A percentile compares a stretch with the other conserved stretches of the same genome.
phyloP scores from a whole-genome alignment of 2,329 filamentous ascomycete genomes.

The Neonectria magnoliae region DNA sequence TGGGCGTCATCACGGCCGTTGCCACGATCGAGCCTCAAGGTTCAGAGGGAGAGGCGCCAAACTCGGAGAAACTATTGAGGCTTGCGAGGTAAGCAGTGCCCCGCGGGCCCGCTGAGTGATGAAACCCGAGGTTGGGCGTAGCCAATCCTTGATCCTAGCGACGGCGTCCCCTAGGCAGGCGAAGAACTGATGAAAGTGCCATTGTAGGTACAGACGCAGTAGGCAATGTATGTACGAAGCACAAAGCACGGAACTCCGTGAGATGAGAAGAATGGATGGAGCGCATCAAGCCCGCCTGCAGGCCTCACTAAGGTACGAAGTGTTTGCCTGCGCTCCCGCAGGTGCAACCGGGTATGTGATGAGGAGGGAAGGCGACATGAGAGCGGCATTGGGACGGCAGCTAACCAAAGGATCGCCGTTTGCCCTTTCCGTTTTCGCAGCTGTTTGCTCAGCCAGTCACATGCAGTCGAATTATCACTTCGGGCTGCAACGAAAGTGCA shows the following conservation, averaged over 20 bases:
- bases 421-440: not conserved
- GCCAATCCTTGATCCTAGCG: conserved; percentile 36
- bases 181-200: not conserved
- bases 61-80: conserved; percentile 20
- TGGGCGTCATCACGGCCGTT: conserved; percentile 5
- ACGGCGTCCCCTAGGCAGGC: not conserved
- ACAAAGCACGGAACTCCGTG: not conserved
- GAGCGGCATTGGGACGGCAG: not conserved
- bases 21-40: conserved; percentile 16
- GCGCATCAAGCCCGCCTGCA: not conserved
- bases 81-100: conserved; percentile 24
- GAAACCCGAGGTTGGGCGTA: conserved; percentile 37
- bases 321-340: not conserved
- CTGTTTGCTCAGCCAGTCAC: not conserved
- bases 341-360: not conserved
- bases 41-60: conserved; percentile 23
- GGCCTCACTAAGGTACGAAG: not conserved
- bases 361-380: not conserved
- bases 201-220: no score
- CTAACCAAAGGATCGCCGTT: not conserved
- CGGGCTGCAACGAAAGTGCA: not conserved
- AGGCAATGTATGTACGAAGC: not conserved
- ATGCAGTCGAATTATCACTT: not conserved
- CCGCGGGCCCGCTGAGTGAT: conserved; percentile 35
- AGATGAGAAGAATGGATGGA: not conserved